Conservation (phyloP, 2,329 filamentous ascomycete species). For the Penicillium decumbens region DNA sequence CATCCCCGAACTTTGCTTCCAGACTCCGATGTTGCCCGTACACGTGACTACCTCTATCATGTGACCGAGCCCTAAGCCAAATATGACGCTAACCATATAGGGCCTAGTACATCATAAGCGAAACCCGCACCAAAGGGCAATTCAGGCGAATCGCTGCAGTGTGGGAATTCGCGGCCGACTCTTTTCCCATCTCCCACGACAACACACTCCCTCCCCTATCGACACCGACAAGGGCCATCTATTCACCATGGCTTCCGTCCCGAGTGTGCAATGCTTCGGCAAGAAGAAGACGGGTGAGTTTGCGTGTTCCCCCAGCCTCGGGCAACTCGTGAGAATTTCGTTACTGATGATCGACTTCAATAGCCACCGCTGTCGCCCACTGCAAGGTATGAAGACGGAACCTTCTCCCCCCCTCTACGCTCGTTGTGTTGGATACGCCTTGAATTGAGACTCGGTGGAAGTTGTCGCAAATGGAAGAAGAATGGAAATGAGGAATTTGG, state of each 20-base stretch:
- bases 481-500: neutral
- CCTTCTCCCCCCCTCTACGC: constrained; percentile 10
- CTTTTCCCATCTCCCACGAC: constrained; percentile 35
- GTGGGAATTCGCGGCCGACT: constrained; percentile 25
- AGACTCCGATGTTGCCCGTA: constrained; percentile 5
- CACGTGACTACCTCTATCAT: constrained; percentile 17
- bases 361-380: constrained; percentile 82
- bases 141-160: constrained; percentile 29
- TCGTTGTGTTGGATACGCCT: constrained; percentile 11
- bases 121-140: constrained; percentile 39
- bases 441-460: neutral
- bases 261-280: constrained; percentile 97
- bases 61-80: constrained; percentile 31
- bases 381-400: constrained; percentile 65
- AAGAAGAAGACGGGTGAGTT: constrained; percentile 77
- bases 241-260: constrained; percentile 67
- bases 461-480: neutral
- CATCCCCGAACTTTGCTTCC: constrained; percentile 13
- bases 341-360: constrained; percentile 34
- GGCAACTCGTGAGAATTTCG: constrained; percentile 18
- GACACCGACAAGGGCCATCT: constrained; percentile 41
- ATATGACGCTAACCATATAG: constrained; percentile 4
- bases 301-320: constrained; percentile 2
- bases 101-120: constrained; percentile 37
- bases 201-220: constrained; percentile 38